Base-by-base conservation (phyloP, 352 stramenopile species). In the Blastocystis sp. region DNA sequence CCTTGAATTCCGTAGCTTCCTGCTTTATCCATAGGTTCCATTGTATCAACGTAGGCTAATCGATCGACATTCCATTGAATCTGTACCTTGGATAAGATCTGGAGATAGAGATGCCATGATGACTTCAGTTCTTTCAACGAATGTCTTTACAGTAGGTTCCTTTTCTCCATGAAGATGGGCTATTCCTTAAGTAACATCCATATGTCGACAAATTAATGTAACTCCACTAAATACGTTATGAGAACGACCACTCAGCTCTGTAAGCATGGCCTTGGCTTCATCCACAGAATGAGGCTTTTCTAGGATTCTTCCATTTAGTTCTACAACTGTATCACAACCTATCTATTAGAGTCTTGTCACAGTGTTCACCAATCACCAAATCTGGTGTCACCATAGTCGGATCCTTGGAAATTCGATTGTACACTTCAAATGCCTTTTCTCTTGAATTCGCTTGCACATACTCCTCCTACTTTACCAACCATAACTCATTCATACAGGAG, bases 1-100 rank as follows among this genome's bases (percentile, higher is more conserved):
- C 92, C 93, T 89, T 96, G 93, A 67, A 97, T 93, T 9, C 93
- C 93, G 88, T 96, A 97, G 5, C 92, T 89, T 43, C 93, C 93
- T 0, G 93, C 92, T 86, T 97, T 97, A 88, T 97, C 93, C 93
- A 96, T 95, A 0, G 93, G 93, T 83, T 96, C 93, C 1, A 92
- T 92, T 0, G 92, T 95, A 35, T 90, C 90, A 63, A 95, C 94
- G 83, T 97, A 97, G 29, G 90, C 92, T 93, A 75, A 24, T 24
- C 14, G 19, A 63, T 27, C 56, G 29, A 49, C 6, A 69, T 54
- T n/a, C 16, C 3, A 42, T 19, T 32, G 27, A 88, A 88, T 66
- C 12, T 73, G 6, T 77, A 88, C 77, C 63, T 21, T 83, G 49
- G 39, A 89, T 81, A n/a, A 88, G n/a, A 7, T 54, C 85, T 11